Base-by-base conservation (phyloP, 2,329 filamentous ascomycete genomes). In the Aspergillus fischeri region DNA sequence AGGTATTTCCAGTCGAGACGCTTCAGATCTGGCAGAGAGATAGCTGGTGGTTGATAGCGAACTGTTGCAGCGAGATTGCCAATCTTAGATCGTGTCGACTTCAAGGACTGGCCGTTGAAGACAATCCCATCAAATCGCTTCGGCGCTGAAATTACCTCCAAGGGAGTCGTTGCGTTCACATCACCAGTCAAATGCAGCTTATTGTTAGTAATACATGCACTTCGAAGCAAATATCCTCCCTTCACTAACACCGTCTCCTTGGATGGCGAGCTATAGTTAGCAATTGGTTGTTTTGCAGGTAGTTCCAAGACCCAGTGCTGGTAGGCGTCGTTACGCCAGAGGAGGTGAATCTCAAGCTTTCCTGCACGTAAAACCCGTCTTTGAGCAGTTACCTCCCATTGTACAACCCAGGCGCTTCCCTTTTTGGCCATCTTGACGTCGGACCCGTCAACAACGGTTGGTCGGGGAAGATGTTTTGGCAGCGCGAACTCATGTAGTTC, bases 141-240 rank as follows among this genome's bases (percentile, higher is more conserved):
- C 0, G 83, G 80, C 3, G 77, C 86, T 3, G 87, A 85, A 32
- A 91, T 82, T 20, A 93, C 78, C 61, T 92, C 88, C 11, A 93
- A 72, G 0, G 82, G 66, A 0, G 86, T 86, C 0, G 88, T 91
- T 0, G 79, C 72, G 63, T 93, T 92, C 60, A 92, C 80, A 65
- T 94, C 90, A 3, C 87, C 90, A 3, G 82, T 83, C 2, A 93
- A 70, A 14, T 82, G 77, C 3, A 93, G 77, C 1, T 80, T 79
- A 20, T 74, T 76, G 1, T 80, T 83, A 3, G 81, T 64, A 1
- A 87, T 70, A 2, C 79, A 78, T 0, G 86, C 86, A 21, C 64
- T 72, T 3, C 76, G 73, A 17, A 78, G 68, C 20, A 78, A 73
- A 54, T 78, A 78, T 11, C 75, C 75, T 0, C 72, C 75, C 49